Evolutionary conservation across 495 filamentous ascomycete species (phyloP), one percentile per base, ranked within the genome.

Genomic region (Neurospora sp.): DNA sequence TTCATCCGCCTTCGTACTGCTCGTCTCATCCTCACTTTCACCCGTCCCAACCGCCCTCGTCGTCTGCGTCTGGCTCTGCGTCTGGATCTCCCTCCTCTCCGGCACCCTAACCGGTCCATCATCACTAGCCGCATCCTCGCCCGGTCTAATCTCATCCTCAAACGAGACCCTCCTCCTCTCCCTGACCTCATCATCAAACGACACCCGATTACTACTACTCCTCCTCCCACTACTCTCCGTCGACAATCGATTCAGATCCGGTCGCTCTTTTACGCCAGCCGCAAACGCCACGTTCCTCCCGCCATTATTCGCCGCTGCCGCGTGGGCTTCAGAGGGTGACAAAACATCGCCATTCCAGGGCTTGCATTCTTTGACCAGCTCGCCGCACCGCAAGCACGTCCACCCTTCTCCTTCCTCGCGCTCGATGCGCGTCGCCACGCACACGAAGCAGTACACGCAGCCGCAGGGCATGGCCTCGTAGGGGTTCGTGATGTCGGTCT

Each of bases 401-500:
- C 95, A 99, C 5, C 94, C 96, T 76, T 98, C 94, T 8, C 95
- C 96, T 76, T 98, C 96, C 81, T 98, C 96, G 4, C 90, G 89
- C 79, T 97, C 96, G 11, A 99, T 82, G 73, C 92, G 89, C 45
- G 93, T 92, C 4, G 95, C 93, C n/a, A 98, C 81, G 81, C 96
- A 99, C n/a, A 96, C 92, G 77, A 95, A 99, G 81, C 96, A 99
- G 82, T 98, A 98, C 62, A 97, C 85, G 80, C 94, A 97, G 0
- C 93, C 93, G 79, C 96, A 99, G 3, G 94, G 92, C 24, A 96
- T 88, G 0, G 93, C 89, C 79, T 97, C 94, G 77, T 99, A 99
- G 0, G 96, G 94, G 80, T 98, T 99, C 4, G 95, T 97, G 71
- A 98, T 90, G 77, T 98, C 96, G 0, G 96, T 98, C 69, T 94